Conservation (phyloP, 2,329 filamentous ascomycete species). For the Polytolypa hystricis region DNA sequence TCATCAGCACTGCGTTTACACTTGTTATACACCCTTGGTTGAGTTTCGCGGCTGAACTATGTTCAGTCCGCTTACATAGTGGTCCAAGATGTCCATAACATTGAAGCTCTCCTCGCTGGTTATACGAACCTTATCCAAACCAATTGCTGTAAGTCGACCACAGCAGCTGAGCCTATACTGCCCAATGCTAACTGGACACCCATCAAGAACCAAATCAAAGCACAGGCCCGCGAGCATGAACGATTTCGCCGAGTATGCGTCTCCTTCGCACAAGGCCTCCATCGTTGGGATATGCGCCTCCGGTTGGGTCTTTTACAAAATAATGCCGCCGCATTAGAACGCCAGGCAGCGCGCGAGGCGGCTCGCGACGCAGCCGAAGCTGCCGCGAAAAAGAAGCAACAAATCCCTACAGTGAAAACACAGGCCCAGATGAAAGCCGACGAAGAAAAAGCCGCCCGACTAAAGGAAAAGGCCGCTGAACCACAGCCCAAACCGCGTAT, state of each 20-base stretch:
- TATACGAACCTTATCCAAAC: constrained; percentile 56
- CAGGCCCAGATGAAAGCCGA: constrained; percentile 49
- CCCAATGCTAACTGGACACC: constrained; percentile 1
- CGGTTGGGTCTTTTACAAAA: constrained; percentile 55
- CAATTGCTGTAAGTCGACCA: constrained; percentile 47
- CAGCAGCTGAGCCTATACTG: neutral
- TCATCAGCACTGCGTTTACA: no score
- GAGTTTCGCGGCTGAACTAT: no score
- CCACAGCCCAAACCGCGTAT: constrained; percentile 45
- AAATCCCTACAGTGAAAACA: constrained; percentile 50
- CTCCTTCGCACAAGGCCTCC: constrained; percentile 51
- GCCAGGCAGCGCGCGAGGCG: constrained; percentile 37
- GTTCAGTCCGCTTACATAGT: no score
- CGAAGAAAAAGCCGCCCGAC: constrained; percentile 37
- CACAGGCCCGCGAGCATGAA: constrained; percentile 57
- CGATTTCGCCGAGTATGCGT: constrained; percentile 52
- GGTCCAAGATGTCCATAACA: constrained; percentile 48
- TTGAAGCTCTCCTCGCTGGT: constrained; percentile 55
- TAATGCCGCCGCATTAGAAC: constrained; percentile 41
- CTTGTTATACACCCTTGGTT: no score
- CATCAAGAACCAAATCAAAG: constrained; percentile 53
- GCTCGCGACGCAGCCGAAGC: constrained; percentile 47
- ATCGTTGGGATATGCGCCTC: constrained; percentile 57
- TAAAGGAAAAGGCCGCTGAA: constrained; percentile 33
- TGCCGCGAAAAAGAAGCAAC: constrained; percentile 42